Conservation (phyloP, 768 basidiomycete species). For the Collybiopsis luxurians region DNA sequence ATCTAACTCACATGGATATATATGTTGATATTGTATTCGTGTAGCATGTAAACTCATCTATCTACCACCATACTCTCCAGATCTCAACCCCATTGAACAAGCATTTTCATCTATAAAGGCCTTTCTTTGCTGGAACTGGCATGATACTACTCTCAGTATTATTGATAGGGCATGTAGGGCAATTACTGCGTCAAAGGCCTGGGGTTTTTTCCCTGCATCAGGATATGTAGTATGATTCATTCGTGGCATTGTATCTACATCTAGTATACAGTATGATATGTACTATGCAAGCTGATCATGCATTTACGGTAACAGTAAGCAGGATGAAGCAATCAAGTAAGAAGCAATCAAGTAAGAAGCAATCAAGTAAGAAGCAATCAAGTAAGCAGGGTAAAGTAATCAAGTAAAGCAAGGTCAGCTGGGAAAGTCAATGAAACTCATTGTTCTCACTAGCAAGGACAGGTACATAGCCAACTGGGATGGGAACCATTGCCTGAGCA, state of each 20-base stretch:
- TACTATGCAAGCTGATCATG: not conserved
- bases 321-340: not conserved
- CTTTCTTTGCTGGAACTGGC: conserved; percentile 19
- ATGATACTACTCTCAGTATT: not conserved
- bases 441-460: not conserved
- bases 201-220: not conserved
- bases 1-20: too few relatives aligned
- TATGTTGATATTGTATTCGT: too few relatives aligned
- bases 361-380: not conserved
- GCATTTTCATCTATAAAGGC: conserved; percentile 29
- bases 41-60: conserved; percentile 16
- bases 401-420: too few relatives aligned
- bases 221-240: too few relatives aligned
- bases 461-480: not conserved
- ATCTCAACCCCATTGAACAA: conserved; percentile 35
- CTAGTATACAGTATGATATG: too few relatives aligned
- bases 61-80: conserved; percentile 28
- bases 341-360: not conserved
- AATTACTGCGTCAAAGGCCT: not conserved
- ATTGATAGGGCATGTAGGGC: not conserved
- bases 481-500: not conserved
- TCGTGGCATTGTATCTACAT: too few relatives aligned
- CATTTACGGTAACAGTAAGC: not conserved
- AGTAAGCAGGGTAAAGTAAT: too few relatives aligned
- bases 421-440: too few relatives aligned